Evolutionary conservation across 805 yeast species (phyloP).

Genomic region (Schwanniomyces pseudopolymorphus): DNA sequence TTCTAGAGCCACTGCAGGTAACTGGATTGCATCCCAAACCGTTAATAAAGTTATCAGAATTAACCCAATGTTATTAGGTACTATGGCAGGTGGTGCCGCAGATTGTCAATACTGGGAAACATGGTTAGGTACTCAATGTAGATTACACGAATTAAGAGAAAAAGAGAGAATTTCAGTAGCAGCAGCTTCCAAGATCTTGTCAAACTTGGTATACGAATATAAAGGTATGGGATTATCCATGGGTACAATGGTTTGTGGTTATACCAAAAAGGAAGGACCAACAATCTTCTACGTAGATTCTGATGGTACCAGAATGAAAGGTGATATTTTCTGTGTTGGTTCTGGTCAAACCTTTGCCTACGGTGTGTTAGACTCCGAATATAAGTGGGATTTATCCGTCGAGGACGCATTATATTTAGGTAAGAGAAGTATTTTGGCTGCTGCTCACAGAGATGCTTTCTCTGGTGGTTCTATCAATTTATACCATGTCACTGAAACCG

Average conservation of each 20-base stretch:
- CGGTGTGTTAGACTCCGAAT: slow-evolving; percentile 93
- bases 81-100: slow-evolving; percentile 99
- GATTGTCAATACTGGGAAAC: slow-evolving; percentile 99
- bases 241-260: slow-evolving; percentile 99
- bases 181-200: slow-evolving; percentile 91
- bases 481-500: slow-evolving; percentile 88
- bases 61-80: slow-evolving; percentile 91
- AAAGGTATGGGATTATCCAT: slow-evolving; percentile 98
- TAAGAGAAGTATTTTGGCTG: slow-evolving; percentile 93
- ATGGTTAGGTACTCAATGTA: slow-evolving; percentile 96
- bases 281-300: slow-evolving; percentile 94
- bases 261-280: slow-evolving; percentile 93
- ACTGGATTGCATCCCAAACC: slow-evolving; percentile 97
- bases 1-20: slow-evolving; percentile 96
- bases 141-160: slow-evolving; percentile 90
- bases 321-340: slow-evolving; percentile 95
- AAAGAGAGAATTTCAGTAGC: slow-evolving; percentile 94
- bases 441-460: slow-evolving; percentile 97
- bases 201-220: slow-evolving; percentile 87
- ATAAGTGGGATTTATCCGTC: slow-evolving; percentile 85
- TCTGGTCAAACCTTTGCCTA: slow-evolving; percentile 99
- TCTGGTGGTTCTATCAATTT: slow-evolving; percentile 96
- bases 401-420: slow-evolving; percentile 95
- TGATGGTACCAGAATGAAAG: slow-evolving; percentile 93
- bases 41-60: slow-evolving; percentile 97